Conservation (phyloP, 768 basidiomycete species). For the Gautieria morchelliformis region DNA sequence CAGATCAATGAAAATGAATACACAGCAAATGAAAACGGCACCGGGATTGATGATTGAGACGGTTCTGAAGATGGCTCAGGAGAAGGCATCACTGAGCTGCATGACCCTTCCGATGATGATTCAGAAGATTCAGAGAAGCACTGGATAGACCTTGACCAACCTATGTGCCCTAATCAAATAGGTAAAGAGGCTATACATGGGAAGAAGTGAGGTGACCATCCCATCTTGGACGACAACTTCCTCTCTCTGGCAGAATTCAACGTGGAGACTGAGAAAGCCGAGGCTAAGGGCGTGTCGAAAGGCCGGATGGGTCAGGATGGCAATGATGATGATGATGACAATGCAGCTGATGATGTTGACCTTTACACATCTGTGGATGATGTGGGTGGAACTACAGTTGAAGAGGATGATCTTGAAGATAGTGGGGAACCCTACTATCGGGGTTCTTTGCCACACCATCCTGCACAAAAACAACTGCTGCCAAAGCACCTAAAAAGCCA, state of each 20-base stretch:
- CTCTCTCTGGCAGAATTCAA: too few species aligned
- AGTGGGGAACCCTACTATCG: constrained; percentile 49
- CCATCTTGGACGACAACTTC: constrained; percentile 74
- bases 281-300: too few species aligned
- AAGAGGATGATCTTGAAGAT: constrained; percentile 37
- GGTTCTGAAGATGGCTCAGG: too few species aligned
- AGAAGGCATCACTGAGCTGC: too few species aligned
- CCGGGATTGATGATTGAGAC: constrained; percentile 65
- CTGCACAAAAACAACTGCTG: too few species aligned
- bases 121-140: constrained; percentile 11
- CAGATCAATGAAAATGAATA: constrained; percentile 96
- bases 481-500: too few species aligned
- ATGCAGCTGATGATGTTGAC: too few species aligned
- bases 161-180: constrained; percentile 15
- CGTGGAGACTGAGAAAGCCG: too few species aligned
- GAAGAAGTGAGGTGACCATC: constrained; percentile 21
- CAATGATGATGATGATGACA: constrained; percentile 41
- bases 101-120: too few species aligned
- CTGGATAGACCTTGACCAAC: constrained; percentile 19
- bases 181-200: constrained; percentile 8
- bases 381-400: too few species aligned
- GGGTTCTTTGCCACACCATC: constrained; percentile 74
- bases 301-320: constrained; percentile 42
- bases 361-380: too few species aligned
- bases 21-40: constrained; percentile 49